Conservation (phyloP, 2,329 filamentous ascomycete genomes). For the Penicillium frequentans region DNA sequence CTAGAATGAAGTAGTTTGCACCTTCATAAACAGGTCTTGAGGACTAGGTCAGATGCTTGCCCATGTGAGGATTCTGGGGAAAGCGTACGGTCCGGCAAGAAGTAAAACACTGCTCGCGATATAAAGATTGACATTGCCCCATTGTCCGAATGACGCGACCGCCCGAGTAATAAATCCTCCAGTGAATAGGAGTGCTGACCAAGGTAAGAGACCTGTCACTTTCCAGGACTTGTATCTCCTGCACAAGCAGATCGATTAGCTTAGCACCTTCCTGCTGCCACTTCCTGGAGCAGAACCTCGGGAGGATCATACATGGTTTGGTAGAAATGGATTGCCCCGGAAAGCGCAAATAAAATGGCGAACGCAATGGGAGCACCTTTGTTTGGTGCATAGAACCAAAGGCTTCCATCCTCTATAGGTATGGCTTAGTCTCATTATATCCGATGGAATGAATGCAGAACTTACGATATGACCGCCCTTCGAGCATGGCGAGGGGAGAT, state of each 20-base stretch:
- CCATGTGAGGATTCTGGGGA: neutral
- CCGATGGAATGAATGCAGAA: neutral
- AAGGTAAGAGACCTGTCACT: slow-evolving; percentile 43
- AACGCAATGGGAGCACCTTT: slow-evolving; percentile 44
- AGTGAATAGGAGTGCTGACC: slow-evolving; percentile 42
- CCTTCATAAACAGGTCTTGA: slow-evolving; percentile 42
- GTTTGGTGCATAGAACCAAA: slow-evolving; percentile 44
- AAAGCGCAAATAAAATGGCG: slow-evolving; percentile 40
- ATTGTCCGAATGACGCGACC: slow-evolving; percentile 37
- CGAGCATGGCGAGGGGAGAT: neutral
- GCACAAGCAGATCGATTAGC: slow-evolving; percentile 2
- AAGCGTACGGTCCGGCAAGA: slow-evolving; percentile 39
- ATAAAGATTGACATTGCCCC: slow-evolving; percentile 36
- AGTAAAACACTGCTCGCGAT: slow-evolving; percentile 42
- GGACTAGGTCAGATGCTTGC: neutral
- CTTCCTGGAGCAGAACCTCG: neutral
- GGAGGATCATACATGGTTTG: slow-evolving; percentile 34
- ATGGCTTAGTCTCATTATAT: too few relatives aligned
- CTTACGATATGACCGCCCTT: slow-evolving; percentile 30
- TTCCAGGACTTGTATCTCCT: slow-evolving; percentile 44
- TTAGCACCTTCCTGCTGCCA: neutral
- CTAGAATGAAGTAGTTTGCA: slow-evolving; percentile 55
- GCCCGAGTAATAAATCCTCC: slow-evolving; percentile 39
- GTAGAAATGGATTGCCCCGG: slow-evolving; percentile 38
- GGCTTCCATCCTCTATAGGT: slow-evolving; percentile 32